Evolutionary conservation across 208 protist species (phyloP).

Genomic region (Trichomonas vaginalis): DNA sequence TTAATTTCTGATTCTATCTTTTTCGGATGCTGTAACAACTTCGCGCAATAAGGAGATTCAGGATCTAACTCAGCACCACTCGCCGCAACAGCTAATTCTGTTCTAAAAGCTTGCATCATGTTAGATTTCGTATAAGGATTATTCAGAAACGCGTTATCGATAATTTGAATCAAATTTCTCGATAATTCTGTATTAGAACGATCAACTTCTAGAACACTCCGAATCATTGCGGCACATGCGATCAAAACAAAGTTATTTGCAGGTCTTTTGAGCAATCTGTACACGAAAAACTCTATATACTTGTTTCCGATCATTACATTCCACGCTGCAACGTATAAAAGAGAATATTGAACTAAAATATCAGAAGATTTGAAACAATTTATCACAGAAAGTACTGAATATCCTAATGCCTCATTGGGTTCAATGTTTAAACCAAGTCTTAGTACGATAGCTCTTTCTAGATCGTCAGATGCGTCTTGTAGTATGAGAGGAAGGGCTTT

Average conservation of each 20-base stretch:
- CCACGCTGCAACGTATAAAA: background rate
- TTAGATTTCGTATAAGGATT: background rate
- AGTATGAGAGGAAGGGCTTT: background rate
- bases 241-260: background rate
- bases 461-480: background rate
- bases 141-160: background rate
- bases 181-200: background rate
- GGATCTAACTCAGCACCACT: background rate
- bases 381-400: background rate
- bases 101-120: background rate
- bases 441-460: background rate
- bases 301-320: background rate
- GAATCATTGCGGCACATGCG: background rate
- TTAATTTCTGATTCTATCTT: too few relatives aligned
- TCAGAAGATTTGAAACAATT: background rate
- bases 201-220: background rate
- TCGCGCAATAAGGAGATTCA: too few relatives aligned
- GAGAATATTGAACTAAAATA: background rate
- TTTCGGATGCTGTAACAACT: too few relatives aligned
- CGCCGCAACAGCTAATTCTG: background rate
- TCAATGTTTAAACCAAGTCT: background rate
- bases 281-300: background rate
- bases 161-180: background rate
- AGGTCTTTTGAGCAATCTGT: background rate
- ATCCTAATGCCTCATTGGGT: background rate